phyloP scores from a whole-genome alignment of 768 basidiomycete species.

The Hemileccinum rubropunctum region DNA sequence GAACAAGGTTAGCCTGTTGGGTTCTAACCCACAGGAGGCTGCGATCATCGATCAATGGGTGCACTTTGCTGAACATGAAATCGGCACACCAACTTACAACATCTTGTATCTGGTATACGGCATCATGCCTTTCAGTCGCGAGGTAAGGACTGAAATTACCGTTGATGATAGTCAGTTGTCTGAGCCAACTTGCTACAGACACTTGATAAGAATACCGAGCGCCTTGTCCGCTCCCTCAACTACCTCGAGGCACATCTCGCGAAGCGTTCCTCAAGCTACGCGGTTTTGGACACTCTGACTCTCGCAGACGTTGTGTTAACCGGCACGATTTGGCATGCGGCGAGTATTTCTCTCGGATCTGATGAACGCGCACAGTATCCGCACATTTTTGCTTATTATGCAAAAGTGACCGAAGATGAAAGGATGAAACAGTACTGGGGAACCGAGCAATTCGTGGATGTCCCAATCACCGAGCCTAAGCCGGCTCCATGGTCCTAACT shows the following conservation, averaged over 20 bases:
- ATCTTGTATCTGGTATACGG: constrained; percentile 1
- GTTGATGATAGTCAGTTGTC: no score
- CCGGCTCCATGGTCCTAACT: neutral
- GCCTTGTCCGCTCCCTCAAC: neutral
- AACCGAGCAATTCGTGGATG: constrained; percentile 8
- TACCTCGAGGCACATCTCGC: constrained; percentile 18
- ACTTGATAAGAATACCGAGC: no score
- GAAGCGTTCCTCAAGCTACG: constrained; percentile 6
- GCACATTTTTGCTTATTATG: constrained; percentile 9
- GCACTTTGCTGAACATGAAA: constrained; percentile 20
- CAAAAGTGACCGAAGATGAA: constrained; percentile 16
- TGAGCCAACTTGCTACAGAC: no score
- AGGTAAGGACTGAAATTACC: neutral
- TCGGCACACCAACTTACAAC: neutral
- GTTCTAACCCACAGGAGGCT: constrained; percentile 8
- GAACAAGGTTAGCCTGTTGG: constrained; percentile 7
- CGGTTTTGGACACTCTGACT: constrained; percentile 11
- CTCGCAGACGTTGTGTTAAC: constrained; percentile 21
- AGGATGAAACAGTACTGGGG: constrained; percentile 10
- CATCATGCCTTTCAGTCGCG: constrained; percentile 2
- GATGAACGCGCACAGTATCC: constrained; percentile 14
- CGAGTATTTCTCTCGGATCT: constrained; percentile 6
- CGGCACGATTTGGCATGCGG: constrained; percentile 2
- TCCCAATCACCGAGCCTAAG: neutral
- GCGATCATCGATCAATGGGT: constrained; percentile 20